phyloP scores from a whole-genome alignment of 2,329 filamentous ascomycete species.

The Daldinia sp. region DNA sequence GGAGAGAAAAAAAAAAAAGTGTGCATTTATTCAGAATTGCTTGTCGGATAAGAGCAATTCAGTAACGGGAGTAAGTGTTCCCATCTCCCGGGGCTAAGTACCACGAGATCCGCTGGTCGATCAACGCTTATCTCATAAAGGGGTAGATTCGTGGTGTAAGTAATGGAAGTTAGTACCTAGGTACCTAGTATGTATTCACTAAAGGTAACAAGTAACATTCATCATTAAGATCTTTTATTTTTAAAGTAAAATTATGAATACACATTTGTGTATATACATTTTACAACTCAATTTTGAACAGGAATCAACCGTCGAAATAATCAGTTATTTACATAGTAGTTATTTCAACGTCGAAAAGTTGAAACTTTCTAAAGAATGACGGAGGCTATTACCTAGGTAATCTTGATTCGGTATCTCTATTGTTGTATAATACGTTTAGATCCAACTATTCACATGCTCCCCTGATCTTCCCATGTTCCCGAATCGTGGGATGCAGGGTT shows the following conservation, averaged over 20 bases:
- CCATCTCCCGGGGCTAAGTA: conserved; percentile 2
- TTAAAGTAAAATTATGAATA: no score
- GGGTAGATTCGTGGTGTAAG: neutral
- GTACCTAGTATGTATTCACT: no score
- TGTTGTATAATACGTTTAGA: conserved; percentile 1
- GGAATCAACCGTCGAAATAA: no score
- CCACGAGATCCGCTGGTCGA: conserved; percentile 19
- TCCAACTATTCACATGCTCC: conserved; percentile 22
- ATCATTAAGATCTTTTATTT: neutral
- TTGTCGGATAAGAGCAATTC: conserved; percentile 17
- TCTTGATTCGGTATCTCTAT: neutral
- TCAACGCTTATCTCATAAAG: conserved; percentile 16
- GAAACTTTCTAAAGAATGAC: no score
- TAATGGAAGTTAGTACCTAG: no score
- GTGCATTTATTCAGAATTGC: neutral
- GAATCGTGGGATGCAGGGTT: conserved; percentile 32
- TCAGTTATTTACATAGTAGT: no score
- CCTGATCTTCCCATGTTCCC: conserved; percentile 32
- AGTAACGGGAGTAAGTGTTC: neutral
- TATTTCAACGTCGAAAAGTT: no score
- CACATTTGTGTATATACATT: no score
- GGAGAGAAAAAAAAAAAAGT: no score
- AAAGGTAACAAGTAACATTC: neutral
- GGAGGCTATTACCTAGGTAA: no score
- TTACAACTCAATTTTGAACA: no score